Base-by-base conservation (phyloP, 768 basidiomycete genomes). In the Calvatia gigantea region DNA sequence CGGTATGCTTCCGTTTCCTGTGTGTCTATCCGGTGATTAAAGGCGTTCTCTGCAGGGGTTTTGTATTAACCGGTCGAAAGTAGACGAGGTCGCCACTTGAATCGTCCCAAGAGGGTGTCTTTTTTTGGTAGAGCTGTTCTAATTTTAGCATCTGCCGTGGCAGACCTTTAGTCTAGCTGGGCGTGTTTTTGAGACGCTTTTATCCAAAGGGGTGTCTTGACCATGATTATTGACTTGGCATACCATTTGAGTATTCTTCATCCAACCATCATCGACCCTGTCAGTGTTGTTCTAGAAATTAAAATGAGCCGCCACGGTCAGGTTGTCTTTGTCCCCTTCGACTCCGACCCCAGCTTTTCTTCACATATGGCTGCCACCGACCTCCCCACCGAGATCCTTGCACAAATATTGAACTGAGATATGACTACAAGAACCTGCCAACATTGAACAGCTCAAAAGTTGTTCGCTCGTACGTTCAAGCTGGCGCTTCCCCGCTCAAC, bases 21-120 rank as follows among this genome's bases (percentile, higher is more conserved):
- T 27, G 43, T 25, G 21, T 21, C 14, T 42, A 6, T 6, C n/a
- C 28, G 6, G 14, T 2, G 9, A 4, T 21, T 21, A 37, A 47
- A 7, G 51, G 29, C n/a, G 39, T 27, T 12, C 28, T 2, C 31
- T 33, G 28, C 32, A 83, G 82, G 84, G 82, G 3, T 85, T 86
- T 64, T 86, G 85, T 61, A 83, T 86, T 56, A 81, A 77, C 61
- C 74, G 83, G n/a, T 82, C 82, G 42, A 86, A 86, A 65, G 85
- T 86, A 0, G 85, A 86, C 59, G 84, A 86, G 60, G 70, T 86
- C 19, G 73, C 77, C 6, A 28, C 58, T 43, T 53, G 31, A 58
- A n/a, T n/a, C n/a, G n/a, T n/a, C n/a, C n/a, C n/a, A n/a, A n/a
- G n/a, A n/a, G n/a, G n/a, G n/a, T n/a, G n/a, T n/a, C n/a, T n/a